Conservation (phyloP, 1,139 yeast genomes). For the Kodamaea alishanica region DNA sequence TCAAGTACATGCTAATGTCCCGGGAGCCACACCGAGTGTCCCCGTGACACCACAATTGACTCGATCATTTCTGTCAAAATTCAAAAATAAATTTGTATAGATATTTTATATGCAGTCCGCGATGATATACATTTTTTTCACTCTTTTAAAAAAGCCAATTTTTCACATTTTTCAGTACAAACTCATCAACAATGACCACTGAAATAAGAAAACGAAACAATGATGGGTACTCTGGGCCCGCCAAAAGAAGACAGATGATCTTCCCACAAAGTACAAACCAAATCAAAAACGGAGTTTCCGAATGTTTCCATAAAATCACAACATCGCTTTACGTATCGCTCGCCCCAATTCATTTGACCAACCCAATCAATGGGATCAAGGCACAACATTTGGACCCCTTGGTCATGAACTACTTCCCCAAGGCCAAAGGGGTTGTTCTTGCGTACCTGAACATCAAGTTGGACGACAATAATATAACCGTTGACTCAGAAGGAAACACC, state of each 20-base stretch:
- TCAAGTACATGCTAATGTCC: constrained; percentile 19
- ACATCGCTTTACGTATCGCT: constrained; percentile 74
- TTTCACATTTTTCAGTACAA: background rate
- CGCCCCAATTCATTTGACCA: constrained; percentile 71
- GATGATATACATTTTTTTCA: constrained; percentile 1
- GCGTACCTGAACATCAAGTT: constrained; percentile 64
- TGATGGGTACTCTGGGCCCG: constrained; percentile 9
- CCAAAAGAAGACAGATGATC: constrained; percentile 20
- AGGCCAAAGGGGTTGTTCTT: constrained; percentile 77
- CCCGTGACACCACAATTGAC: constrained; percentile 1
- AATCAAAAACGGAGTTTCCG: constrained; percentile 40
- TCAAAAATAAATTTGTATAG: constrained; percentile 12
- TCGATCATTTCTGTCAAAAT: constrained; percentile 9
- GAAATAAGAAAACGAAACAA: background rate
- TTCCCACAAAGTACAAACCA: constrained; percentile 33
- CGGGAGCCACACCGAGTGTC: background rate
- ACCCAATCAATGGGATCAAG: constrained; percentile 74
- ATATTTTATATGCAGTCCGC: constrained; percentile 1
- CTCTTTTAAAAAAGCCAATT: background rate
- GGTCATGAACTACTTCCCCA: constrained; percentile 73
- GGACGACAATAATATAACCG: constrained; percentile 33
- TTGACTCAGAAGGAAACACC: constrained; percentile 22
- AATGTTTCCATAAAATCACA: constrained; percentile 65
- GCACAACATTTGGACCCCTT: constrained; percentile 87
- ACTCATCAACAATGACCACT: background rate